Evolutionary conservation across 306 rosid genomes (phyloP).

Genomic region (Sphenostylis stenocarpa): DNA sequence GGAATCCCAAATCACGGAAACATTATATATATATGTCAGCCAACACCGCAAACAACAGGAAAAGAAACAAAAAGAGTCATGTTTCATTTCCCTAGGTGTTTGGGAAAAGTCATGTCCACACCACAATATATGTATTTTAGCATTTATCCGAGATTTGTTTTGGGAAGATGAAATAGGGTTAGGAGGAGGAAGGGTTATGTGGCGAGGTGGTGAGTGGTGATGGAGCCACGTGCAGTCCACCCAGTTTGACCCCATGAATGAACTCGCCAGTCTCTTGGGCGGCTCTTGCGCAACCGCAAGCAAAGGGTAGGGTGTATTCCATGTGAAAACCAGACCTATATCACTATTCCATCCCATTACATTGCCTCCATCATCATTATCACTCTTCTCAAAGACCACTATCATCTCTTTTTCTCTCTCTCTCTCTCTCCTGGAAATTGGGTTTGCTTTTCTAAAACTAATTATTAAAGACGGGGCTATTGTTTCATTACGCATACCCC

Average conservation of each 20-base stretch:
- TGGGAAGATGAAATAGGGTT: too few relatives aligned
- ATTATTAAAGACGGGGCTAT: background rate
- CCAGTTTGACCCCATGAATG: slow-evolving; percentile 38
- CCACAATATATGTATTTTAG: too few relatives aligned
- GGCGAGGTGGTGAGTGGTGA: slow-evolving; percentile 18
- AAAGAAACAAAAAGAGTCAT: background rate
- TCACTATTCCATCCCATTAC: too few relatives aligned
- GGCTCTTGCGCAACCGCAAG: background rate
- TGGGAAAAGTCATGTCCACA: background rate
- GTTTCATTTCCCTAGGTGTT: slow-evolving; percentile 6
- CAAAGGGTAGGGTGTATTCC: slow-evolving; percentile 40
- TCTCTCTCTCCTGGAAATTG: background rate
- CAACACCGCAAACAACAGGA: background rate
- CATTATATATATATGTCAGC: background rate
- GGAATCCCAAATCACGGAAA: slow-evolving; percentile 20
- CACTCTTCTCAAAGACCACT: background rate
- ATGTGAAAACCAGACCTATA: slow-evolving; percentile 41
- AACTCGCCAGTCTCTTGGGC: background rate
- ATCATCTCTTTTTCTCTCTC: background rate
- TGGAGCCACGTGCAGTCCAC: slow-evolving; percentile 51
- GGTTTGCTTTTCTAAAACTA: background rate
- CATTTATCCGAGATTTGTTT: too few relatives aligned
- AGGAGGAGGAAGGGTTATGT: background rate
- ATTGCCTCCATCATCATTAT: too few relatives aligned
- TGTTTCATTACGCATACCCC: slow-evolving; percentile 19